phyloP scores from a whole-genome alignment of 2,329 filamentous ascomycete genomes.

The Neonectria punicea region DNA sequence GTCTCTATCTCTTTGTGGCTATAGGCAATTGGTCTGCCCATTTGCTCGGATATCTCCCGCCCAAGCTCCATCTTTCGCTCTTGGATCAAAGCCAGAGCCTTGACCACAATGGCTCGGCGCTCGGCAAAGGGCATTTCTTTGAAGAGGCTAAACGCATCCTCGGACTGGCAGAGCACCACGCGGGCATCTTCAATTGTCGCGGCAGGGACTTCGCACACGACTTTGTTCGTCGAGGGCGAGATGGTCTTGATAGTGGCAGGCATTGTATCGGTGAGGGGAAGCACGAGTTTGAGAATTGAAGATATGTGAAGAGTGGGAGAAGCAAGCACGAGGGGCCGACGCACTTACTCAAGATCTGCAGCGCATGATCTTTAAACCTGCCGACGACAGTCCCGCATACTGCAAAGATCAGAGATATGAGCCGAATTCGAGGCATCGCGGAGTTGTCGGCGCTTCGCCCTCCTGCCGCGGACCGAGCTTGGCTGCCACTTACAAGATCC shows the following conservation, averaged over 20 bases:
- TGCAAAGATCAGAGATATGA: too few species aligned
- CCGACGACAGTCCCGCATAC: too few species aligned
- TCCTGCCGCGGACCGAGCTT: too few species aligned
- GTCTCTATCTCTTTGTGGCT: constrained; percentile 84
- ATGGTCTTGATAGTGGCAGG: constrained; percentile 77
- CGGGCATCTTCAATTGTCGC: constrained; percentile 73
- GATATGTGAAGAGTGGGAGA: too few species aligned
- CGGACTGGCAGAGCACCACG: constrained; percentile 71
- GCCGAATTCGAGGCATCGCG: too few species aligned
- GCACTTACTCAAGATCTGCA: too few species aligned
- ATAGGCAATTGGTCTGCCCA: constrained; percentile 91
- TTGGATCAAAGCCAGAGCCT: constrained; percentile 75
- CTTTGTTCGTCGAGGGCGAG: constrained; percentile 87
- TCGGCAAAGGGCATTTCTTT: constrained; percentile 76
- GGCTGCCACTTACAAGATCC: too few species aligned
- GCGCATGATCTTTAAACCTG: too few species aligned
- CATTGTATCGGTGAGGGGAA: constrained; percentile 58
- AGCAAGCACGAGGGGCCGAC: too few species aligned
- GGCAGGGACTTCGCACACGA: constrained; percentile 81
- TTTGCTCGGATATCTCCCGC: constrained; percentile 87
- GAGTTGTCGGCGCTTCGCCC: too few species aligned
- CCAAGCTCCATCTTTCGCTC: constrained; percentile 81
- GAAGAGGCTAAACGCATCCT: constrained; percentile 79
- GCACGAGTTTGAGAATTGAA: too few species aligned
- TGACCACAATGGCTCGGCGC: constrained; percentile 81